phyloP scores from a whole-genome alignment of 306 rosid genomes.

The Fagus crenata region DNA sequence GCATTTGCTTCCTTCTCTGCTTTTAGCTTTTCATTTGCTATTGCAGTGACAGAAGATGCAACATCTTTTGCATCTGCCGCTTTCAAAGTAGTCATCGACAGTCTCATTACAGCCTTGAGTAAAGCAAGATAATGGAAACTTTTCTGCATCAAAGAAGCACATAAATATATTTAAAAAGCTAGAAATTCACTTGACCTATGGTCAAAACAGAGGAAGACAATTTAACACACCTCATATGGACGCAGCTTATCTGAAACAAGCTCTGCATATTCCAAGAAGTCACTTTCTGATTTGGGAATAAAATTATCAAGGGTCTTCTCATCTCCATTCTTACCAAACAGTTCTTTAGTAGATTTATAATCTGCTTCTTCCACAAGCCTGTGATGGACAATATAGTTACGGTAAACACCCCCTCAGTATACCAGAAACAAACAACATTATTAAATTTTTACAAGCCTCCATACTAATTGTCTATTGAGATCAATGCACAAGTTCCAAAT shows the following conservation, averaged over 20 bases:
- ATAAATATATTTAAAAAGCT: not conserved
- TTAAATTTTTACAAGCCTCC: not conserved
- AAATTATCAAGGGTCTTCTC: constrained; percentile 83
- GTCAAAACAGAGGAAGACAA: not conserved
- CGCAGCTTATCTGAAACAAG: constrained; percentile 68
- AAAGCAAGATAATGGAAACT: constrained; percentile 72
- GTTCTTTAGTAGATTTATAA: constrained; percentile 73
- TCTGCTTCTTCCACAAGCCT: constrained; percentile 95
- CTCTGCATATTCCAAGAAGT: constrained; percentile 87
- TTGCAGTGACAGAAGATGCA: constrained; percentile 80
- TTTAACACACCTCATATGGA: constrained; percentile 60
- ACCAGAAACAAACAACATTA: not conserved
- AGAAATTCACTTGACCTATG: not conserved
- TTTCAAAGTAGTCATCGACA: constrained; percentile 74
- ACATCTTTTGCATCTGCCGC: constrained; percentile 94
- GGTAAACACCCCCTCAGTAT: not conserved
- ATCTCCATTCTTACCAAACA: constrained; percentile 56
- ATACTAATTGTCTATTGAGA: not conserved
- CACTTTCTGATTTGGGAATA: constrained; percentile 88
- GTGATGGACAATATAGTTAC: constrained; percentile 24
- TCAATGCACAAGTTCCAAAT: not conserved
- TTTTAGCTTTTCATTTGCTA: constrained; percentile 89
- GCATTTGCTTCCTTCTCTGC: constrained; percentile 89
- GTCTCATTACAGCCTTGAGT: constrained; percentile 78
- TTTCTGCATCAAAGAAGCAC: constrained; percentile 55